Percentiles rank a stretch among this genome's conserved stretches.
phyloP scores from a whole-genome alignment of 768 basidiomycete species.

The Rhizopogon roseolus region DNA sequence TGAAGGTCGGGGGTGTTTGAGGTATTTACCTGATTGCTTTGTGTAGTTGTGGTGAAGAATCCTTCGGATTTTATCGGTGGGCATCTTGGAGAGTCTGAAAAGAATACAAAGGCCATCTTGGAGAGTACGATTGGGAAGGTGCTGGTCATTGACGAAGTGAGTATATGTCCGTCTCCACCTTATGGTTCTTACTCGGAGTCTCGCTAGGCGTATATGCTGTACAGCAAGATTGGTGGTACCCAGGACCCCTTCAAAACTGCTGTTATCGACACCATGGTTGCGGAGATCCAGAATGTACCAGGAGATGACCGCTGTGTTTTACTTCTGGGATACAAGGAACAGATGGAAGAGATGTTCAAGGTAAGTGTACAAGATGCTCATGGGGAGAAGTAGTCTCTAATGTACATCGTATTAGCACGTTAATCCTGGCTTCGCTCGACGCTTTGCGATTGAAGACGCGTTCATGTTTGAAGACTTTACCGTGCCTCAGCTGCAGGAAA shows the following conservation, averaged over 20 bases:
- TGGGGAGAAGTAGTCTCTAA: neutral
- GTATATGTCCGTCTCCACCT: slow-evolving; percentile 5
- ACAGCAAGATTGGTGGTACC: slow-evolving; percentile 30
- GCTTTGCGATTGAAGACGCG: slow-evolving; percentile 64
- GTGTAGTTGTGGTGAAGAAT: slow-evolving; percentile 60
- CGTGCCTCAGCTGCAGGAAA: slow-evolving; percentile 44
- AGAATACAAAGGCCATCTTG: slow-evolving; percentile 60
- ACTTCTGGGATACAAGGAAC: slow-evolving; percentile 57
- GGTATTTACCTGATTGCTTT: neutral
- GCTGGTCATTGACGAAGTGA: slow-evolving; percentile 65
- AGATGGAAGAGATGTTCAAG: slow-evolving; percentile 76
- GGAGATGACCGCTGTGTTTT: slow-evolving; percentile 71
- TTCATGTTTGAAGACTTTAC: slow-evolving; percentile 68
- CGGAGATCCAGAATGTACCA: slow-evolving; percentile 63
- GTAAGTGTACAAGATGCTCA: slow-evolving; percentile 24
- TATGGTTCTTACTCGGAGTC: neutral
- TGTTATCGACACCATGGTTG: slow-evolving; percentile 72
- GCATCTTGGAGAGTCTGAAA: slow-evolving; percentile 56
- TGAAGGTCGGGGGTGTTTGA: neutral
- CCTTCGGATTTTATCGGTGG: slow-evolving; percentile 63
- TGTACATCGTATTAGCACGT: slow-evolving; percentile 43
- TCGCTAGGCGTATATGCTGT: slow-evolving; percentile 64
- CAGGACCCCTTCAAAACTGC: slow-evolving; percentile 57
- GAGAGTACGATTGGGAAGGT: slow-evolving; percentile 59
- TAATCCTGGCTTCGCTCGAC: slow-evolving; percentile 61